Base-by-base conservation (phyloP, 345 rosid genomes). In the Aurinia saxatilis region DNA sequence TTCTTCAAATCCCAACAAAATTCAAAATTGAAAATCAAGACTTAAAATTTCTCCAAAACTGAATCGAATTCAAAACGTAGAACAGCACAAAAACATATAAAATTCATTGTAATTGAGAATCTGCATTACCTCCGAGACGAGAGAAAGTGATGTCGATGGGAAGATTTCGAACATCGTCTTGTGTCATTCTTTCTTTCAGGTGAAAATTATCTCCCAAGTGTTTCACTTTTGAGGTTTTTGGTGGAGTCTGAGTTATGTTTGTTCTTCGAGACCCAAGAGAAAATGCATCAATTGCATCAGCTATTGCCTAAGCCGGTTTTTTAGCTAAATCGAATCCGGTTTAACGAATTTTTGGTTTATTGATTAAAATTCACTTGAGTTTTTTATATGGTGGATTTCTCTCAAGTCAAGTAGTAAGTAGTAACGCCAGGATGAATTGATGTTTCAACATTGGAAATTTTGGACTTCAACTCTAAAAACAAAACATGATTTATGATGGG, bases 61-160 rank as follows among this genome's bases (percentile, higher is more conserved):
- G 19, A 33, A 10, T 14, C 35, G n/a, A 52, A 65, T 30, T 27
- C 25, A 50, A 60, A 33, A 14, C 27, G 12, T 2, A 5, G 10
- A 57, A 57, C 15, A 62, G 34, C 38, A 33, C 36, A 42, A 4
- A 48, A 29, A 29, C 29, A 15, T 23, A 4, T 1, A 3, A 21
- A n/a, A 35, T 18, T 50, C 29, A 27, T 18, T 5, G 19, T 30
- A n/a, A 33, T 34, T 27, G 56, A 11, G 45, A 13, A 5, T 21
- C 13, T 25, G 55, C 27, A 35, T 50, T 82, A 92, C 99, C 99
- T 50, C 90, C 90, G 25, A 93, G 96, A 62, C 88, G 97, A 65
- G 97, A 87, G 68, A 82, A 93, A 8, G 97, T 80, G 76, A 93
- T 87, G 77, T 90, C 97, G 60, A 93, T 87, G 0, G 99, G 99